These are phyloP conservation scores for Peronospora tabacina DNA, from an alignment of 352 stramenopile species.

Conservation along the genomic window DNA sequence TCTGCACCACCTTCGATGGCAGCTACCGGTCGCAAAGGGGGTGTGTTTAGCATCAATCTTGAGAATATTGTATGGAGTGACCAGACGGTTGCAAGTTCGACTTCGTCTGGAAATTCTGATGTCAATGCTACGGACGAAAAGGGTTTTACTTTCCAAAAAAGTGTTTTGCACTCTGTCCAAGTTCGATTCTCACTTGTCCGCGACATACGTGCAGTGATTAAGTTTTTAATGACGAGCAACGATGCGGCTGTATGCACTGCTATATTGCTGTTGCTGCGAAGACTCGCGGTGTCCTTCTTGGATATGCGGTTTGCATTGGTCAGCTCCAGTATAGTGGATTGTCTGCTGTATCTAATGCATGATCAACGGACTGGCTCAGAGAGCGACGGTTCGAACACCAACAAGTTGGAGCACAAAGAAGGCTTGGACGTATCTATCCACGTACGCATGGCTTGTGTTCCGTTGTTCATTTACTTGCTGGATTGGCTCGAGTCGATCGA, in stretches of 20 bases:
- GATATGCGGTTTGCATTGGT: constrained; percentile 68
- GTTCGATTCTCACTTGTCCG: constrained; percentile 69
- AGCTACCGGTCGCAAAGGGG: constrained; percentile 34
- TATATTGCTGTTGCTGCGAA: constrained; percentile 48
- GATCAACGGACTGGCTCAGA: constrained; percentile 13
- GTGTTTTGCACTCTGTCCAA: constrained; percentile 39
- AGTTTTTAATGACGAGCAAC: constrained; percentile 53
- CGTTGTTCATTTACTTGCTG: constrained; percentile 62
- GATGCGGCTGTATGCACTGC: constrained; percentile 44
- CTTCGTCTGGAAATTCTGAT: constrained; percentile 13
- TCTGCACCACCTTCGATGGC: constrained; percentile 21
- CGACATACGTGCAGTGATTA: constrained; percentile 52
- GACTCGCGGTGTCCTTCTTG: constrained; percentile 58
- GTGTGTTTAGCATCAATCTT: constrained; percentile 67
- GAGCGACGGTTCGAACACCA: not conserved
- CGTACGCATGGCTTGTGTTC: constrained; percentile 49
- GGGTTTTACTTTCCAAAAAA: constrained; percentile 13
- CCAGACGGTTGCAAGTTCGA: constrained; percentile 20
- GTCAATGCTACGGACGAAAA: constrained; percentile 22
- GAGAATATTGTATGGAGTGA: constrained; percentile 83
- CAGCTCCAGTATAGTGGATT: constrained; percentile 73
- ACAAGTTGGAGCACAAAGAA: constrained; percentile 2
- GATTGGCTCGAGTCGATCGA: constrained; percentile 80
- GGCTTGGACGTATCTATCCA: constrained; percentile 19
- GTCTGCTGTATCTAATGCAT: constrained; percentile 53